Base-by-base conservation (phyloP, 1,139 yeast species). In the Trichomonascaceae sp. region DNA sequence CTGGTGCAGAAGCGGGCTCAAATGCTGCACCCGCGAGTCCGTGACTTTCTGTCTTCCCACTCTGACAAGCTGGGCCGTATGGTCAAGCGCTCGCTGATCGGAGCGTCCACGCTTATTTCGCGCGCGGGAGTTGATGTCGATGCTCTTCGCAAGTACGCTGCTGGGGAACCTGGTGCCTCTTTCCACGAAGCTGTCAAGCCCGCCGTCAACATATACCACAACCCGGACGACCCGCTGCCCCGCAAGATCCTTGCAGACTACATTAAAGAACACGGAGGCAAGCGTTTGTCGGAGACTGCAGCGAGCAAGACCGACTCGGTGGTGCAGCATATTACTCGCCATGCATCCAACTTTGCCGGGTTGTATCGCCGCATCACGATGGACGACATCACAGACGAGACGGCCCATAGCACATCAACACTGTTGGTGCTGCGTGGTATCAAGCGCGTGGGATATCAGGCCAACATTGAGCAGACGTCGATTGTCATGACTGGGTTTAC, bases 391-490 rank as follows among this genome's bases (percentile, higher is more conserved):
- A 22, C 27, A 5, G 30, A 31, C 29, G 31, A 9, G 8, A 41
- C 37, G 8, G 48, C 50, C 17, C 33, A 43, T 31, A 36, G 43
- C 16, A 37, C 50, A n/a, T 31, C 44, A n/a, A 47, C 52, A 3
- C 44, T 58, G 33, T 36, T 54, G 33, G 82, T 87, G 26, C 60
- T 87, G 38, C 70, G 96, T 54, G 98, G 98, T 47, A 76, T 89
- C 45, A 85, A 84, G 58, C 76, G 98, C 59, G 92, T 87, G n/a
- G 76, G 94, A 0, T 89, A 68, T 56, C 64, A 76, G 43, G 85
- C 94, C 9, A 71, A 71, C 13, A 84, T 89, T 47, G 98, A 89
- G 59, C 68, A 78, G 44, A 81, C 97, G 13, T 71, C 76, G 46
- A 60, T 85, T 37, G 92, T 85, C 52, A 65, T 89, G 59, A 89